Conservation (phyloP, 208 protist species). For the Crithidia acanthocephali region DNA sequence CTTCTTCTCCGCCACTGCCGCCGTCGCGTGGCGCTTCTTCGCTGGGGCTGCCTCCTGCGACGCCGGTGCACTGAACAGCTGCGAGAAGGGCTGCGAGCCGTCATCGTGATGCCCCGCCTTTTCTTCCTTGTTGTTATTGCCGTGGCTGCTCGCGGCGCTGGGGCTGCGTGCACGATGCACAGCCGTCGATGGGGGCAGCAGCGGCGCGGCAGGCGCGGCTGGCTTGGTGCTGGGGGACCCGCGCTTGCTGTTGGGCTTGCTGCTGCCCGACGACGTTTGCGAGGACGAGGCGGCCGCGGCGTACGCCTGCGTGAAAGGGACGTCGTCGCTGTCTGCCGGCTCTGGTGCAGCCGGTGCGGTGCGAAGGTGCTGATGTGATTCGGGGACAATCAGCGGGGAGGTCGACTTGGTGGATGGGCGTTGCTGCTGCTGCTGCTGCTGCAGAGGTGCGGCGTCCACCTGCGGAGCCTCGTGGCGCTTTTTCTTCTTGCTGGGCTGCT, state of each 20-base stretch:
- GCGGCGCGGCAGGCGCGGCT: neutral
- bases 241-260: constrained; percentile 12
- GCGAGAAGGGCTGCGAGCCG: constrained; percentile 13
- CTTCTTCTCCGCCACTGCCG: constrained; percentile 35
- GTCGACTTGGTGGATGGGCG: neutral
- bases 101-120: constrained; percentile 14
- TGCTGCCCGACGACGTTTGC: constrained; percentile 12
- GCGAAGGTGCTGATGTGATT: neutral
- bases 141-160: neutral
- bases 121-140: neutral
- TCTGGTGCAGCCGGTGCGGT: neutral
- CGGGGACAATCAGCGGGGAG: constrained; percentile 3
- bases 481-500: constrained; percentile 30
- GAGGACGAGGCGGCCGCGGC: neutral
- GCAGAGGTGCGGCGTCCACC: neutral
- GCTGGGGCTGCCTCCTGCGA: neutral
- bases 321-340: constrained; percentile 7
- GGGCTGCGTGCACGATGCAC: constrained; percentile 7
- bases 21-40: constrained; percentile 22
- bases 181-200: constrained; percentile 5
- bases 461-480: constrained; percentile 20
- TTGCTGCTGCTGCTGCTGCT: neutral
- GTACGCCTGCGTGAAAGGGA: constrained; percentile 19
- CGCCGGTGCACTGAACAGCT: constrained; percentile 10
- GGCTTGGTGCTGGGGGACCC: constrained; percentile 6